Base-by-base conservation (phyloP, 2,329 filamentous ascomycete species). In the Claviceps lovelessii region DNA sequence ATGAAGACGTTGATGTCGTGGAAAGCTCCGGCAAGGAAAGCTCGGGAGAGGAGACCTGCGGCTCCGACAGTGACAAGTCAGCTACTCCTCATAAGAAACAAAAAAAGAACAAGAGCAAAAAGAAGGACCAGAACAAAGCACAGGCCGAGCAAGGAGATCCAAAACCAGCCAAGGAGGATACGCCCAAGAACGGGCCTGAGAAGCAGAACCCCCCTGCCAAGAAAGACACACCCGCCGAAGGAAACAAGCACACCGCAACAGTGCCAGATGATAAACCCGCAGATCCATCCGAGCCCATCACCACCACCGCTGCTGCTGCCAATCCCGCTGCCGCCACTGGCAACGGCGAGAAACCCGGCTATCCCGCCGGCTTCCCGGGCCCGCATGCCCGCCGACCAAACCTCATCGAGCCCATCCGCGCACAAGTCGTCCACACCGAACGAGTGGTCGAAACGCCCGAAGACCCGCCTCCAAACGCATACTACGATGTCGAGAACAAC, bases 401-500 rank as follows among this genome's bases (percentile, higher is more conserved):
- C 48, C 68, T 76, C 52, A 68, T 81, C 47, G 66, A 75, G 59
- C 75, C 76, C 2, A 67, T 73, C 45, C 70, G 71, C 31, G 69
- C 76, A 31, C 70, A 77, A 50, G 72, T 79, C 19, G 63, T 82
- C 39, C 73, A 79, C 53, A 71, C 79, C 1, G 79, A 83, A 61
- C 76, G 80, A 57, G 71, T 78, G 2, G 66, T 82, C 23, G 78
- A 81, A 59, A 68, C 65, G 1, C 67, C 69, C 4, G 67, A 73
- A 47, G 79, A 82, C 58, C 79, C 79, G 9, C 70, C 71, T 2
- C 80, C 79, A 13, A 84, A 83, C 60, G 77, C 80, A 46, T 83
- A 78, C 61, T 77, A 76, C 60, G 79, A 83, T 60, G 62, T 69
- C n/a, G 68, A 71, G 49, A 71, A 73, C 58, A 75, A 77, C 37